A percentile compares a stretch with the other conserved stretches of the same genome.
Conservation (phyloP, 108 stramenopile genomes). For the Schizochytrium sp. region DNA sequence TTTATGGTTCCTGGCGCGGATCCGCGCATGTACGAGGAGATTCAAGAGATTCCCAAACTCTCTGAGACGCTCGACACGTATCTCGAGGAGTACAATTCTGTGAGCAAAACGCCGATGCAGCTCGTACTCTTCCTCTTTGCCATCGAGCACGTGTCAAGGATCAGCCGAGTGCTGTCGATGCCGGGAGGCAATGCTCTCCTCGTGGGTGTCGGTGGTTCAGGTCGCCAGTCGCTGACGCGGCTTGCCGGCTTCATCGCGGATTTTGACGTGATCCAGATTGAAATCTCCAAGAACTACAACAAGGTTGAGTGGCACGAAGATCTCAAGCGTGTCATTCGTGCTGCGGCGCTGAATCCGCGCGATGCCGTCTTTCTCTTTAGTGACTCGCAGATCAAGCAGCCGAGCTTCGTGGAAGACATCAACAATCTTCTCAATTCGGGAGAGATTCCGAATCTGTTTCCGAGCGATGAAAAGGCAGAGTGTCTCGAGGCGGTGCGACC, state of each 20-base stretch:
- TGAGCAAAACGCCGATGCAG: constrained; percentile 53
- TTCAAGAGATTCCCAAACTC: constrained; percentile 35
- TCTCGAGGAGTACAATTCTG: constrained; percentile 50
- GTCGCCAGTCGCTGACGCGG: constrained; percentile 44
- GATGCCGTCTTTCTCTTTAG: constrained; percentile 53
- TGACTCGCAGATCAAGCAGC: constrained; percentile 59
- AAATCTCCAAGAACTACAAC: constrained; percentile 58
- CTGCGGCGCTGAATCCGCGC: constrained; percentile 39
- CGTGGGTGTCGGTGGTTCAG: constrained; percentile 60
- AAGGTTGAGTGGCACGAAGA: constrained; percentile 58
- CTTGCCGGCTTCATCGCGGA: constrained; percentile 58
- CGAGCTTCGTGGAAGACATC: constrained; percentile 59
- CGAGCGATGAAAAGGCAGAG: constrained; percentile 47
- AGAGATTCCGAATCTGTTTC: constrained; percentile 60
- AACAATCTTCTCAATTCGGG: constrained; percentile 61
- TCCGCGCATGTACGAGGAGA: constrained; percentile 40
- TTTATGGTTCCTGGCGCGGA: not conserved
- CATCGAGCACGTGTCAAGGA: constrained; percentile 52
- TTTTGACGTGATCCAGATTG: constrained; percentile 47
- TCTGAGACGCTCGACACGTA: constrained; percentile 34
- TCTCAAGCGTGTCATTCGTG: constrained; percentile 47
- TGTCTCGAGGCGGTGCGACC: constrained; percentile 43
- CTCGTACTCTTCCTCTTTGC: constrained; percentile 62
- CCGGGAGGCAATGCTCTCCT: constrained; percentile 55
- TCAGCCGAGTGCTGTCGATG: constrained; percentile 51